Conservation (phyloP, 495 filamentous ascomycete genomes). For the Cercophora scortea region DNA sequence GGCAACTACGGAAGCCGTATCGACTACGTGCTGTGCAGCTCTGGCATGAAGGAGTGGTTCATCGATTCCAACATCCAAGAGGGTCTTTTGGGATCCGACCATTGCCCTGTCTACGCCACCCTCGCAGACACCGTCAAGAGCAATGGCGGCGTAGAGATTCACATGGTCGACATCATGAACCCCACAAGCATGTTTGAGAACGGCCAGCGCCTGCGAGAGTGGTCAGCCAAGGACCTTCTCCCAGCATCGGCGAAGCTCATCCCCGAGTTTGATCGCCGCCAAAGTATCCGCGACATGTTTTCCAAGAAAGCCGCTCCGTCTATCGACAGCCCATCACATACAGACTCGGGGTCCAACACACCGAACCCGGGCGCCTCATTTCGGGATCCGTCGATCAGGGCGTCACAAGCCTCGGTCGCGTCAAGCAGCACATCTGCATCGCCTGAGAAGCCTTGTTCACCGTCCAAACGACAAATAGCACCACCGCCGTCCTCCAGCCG, state of each 20-base stretch:
- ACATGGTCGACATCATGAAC: constrained; percentile 73
- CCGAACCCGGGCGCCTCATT: not conserved
- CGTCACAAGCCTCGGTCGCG: not conserved
- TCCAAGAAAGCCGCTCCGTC: constrained; percentile 38
- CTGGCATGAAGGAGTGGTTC: constrained; percentile 79
- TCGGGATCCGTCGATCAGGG: not conserved
- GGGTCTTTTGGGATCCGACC: constrained; percentile 90
- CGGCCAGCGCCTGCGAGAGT: constrained; percentile 61
- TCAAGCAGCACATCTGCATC: constrained; percentile 1
- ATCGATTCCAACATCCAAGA: constrained; percentile 88
- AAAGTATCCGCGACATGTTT: constrained; percentile 93
- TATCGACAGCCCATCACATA: not conserved
- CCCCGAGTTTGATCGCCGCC: constrained; percentile 77
- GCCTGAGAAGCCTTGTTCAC: constrained; percentile 10
- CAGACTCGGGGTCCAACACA: not conserved
- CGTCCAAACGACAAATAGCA: constrained; percentile 28
- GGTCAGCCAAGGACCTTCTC: constrained; percentile 55
- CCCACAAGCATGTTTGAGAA: constrained; percentile 64
- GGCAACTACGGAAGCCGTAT: constrained; percentile 89
- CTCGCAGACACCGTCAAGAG: constrained; percentile 38
- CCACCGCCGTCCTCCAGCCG: constrained; percentile 12
- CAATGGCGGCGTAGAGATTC: constrained; percentile 35
- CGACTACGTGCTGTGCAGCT: constrained; percentile 83
- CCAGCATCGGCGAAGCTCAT: constrained; percentile 76
- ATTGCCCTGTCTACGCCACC: constrained; percentile 73